phyloP scores from a whole-genome alignment of 345 rosid species.

The Eucalyptus regnans region DNA sequence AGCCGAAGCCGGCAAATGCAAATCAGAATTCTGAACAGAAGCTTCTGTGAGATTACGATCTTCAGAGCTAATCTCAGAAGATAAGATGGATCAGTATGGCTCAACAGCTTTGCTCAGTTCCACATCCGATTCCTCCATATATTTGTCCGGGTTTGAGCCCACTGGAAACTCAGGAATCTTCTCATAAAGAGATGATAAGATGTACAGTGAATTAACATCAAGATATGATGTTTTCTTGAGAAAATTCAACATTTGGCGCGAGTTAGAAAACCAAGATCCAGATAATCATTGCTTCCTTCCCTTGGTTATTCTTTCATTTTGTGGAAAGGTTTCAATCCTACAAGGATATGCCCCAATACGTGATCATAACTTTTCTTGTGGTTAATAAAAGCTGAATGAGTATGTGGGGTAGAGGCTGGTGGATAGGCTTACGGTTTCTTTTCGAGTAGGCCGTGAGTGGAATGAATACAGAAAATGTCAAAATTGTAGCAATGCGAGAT shows the following conservation, averaged over 20 bases:
- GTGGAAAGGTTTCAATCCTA: background rate
- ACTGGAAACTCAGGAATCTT: background rate
- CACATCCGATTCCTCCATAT: background rate
- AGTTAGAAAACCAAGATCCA: background rate
- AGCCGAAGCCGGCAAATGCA: background rate
- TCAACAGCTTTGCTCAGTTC: background rate
- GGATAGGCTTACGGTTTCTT: background rate
- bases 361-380: background rate
- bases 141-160: background rate
- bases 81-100: background rate
- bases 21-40: background rate
- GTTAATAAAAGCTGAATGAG: background rate
- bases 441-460: background rate
- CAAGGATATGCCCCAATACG: background rate
- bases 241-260: background rate
- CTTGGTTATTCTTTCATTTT: background rate
- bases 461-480: background rate
- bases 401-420: background rate
- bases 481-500: background rate
- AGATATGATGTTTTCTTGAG: background rate
- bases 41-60: background rate
- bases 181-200: background rate
- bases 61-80: background rate
- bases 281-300: background rate
- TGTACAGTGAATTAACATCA: background rate